Conservation (phyloP, 1,139 yeast species). For the Torulaspora globosa region DNA sequence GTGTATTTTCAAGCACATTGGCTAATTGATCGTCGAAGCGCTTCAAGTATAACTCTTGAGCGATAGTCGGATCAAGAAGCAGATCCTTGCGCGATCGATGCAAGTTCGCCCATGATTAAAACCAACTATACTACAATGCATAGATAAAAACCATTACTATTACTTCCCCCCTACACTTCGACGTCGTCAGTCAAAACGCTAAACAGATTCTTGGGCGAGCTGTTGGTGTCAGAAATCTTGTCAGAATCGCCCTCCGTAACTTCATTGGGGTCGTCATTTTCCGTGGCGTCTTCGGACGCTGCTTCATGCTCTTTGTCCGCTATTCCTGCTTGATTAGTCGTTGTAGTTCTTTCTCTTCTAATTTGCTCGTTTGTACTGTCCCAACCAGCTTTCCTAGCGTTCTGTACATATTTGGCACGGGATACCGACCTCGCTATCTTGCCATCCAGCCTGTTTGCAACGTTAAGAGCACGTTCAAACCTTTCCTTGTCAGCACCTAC, state of each 20-base stretch:
- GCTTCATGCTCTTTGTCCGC: background rate
- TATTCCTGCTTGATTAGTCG: conserved; percentile 1
- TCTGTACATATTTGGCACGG: conserved; percentile 58
- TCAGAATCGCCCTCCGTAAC: conserved; percentile 6
- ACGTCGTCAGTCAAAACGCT: conserved; percentile 9
- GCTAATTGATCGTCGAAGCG: background rate
- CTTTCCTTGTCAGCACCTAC: conserved; percentile 39
- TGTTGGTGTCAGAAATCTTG: conserved; percentile 2
- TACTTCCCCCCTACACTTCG: conserved; percentile 3
- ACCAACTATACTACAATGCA: background rate
- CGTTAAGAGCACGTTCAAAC: conserved; percentile 48
- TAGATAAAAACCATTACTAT: conserved; percentile 1
- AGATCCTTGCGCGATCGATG: background rate
- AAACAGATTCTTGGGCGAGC: conserved; percentile 7
- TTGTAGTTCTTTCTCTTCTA: conserved; percentile 34
- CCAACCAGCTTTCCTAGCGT: conserved; percentile 68
- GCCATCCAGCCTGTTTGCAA: conserved; percentile 54
- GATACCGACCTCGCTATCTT: conserved; percentile 63
- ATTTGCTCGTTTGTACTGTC: conserved; percentile 56
- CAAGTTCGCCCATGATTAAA: background rate
- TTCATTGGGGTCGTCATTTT: conserved; percentile 4
- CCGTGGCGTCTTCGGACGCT: background rate
- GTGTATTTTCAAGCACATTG: background rate
- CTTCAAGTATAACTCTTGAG: background rate
- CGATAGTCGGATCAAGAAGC: background rate